Base-by-base conservation (phyloP, 2,329 filamentous ascomycete genomes). In the Fusarium buxicola region DNA sequence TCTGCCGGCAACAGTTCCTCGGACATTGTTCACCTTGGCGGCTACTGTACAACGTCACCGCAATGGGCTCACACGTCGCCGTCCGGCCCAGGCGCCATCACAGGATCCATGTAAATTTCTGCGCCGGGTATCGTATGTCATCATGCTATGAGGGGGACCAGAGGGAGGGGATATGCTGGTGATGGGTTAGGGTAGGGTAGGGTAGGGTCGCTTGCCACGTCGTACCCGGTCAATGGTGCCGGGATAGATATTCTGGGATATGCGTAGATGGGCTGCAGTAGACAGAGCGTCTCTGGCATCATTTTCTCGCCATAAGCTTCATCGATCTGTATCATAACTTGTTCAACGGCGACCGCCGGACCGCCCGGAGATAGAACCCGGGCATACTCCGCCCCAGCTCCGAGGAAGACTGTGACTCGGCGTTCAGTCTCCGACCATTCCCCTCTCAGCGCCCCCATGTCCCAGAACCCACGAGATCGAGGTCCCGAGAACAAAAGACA, bases 301-400 rank as follows among this genome's bases (percentile, higher is more conserved):
- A 4, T 8, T 15, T 32, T 15, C 30, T 13, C 12, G 40, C 25
- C 51, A 62, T 58, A 43, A 30, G 47, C 24, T 58, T 27, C 35
- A 18, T 38, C 21, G 18, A 15, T 12, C 41, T 34, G 3, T 21
- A 38, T 47, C 41, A 36, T 40, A 39, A 46, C 16, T 34, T 56
- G 55, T 21, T 21, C 53, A 11, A 30, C 54, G 45, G 53, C 28
- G n/a, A 43, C 30, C 53, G 15, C 52, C 65, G 65, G 63, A 65
- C 59, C 16, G 25, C 31, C 43, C 63, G 63, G 65, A 57, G 28
- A 36, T 28, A 24, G 62, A 50, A 38, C 34, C 65, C 51, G 55
- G 49, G 11, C 11, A 36, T 38, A 47, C 55, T 61, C 65, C 65
- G 57, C 50, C 35, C 50, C 56, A 70, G 55, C 65, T 69, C 67